Base-by-base conservation (phyloP, 1,284 basidiomycete species). In the Leccinum griseonigrum region DNA sequence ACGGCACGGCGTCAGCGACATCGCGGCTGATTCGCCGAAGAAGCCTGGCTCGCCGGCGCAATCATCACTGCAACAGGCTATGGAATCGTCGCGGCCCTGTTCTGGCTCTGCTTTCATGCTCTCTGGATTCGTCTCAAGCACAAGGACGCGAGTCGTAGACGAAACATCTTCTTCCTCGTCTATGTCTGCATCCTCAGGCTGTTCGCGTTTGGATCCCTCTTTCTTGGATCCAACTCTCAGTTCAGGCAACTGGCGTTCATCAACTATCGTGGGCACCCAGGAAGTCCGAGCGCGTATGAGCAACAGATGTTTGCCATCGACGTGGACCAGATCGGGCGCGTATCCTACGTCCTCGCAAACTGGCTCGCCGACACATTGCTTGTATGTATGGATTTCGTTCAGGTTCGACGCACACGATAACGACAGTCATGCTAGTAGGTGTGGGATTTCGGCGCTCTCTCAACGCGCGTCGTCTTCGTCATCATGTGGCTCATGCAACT, bases 181-280 rank as follows among this genome's bases (percentile, higher is more conserved):
- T 77, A 73, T 58, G 65, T 71, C 58, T 61, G 34, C 31, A 3
- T 67, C 48, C 51, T 22, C 22, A 22, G 22, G 22, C 22, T 76
- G 29, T 74, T 76, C 54, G 46, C 60, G 2, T 59, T 73, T 14
- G 73, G 71, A 5, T 67, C 74, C n/a, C 57, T 78, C 48, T 68
- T 70, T 52, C 53, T 78, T 1, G 63, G 38, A 22, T 73, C 71
- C 58, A 73, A 65, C 55, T 67, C 69, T 1, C 29, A 67, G 34
- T 71, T 77, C 60, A 72, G 69, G 0, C 71, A 77, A 50, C 34
- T 72, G 46, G 68, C 70, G 28, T 77, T 73, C 56, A 74, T 77
- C 48, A 68, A 76, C 34, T 36, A 76, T 51, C 68, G 76, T 6
- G 69, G 68, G 16, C 76, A 60, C 50, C 67, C 76, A 1, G 75